Base-by-base conservation (phyloP, 352 stramenopile genomes). In the Pythium phragmitis region DNA sequence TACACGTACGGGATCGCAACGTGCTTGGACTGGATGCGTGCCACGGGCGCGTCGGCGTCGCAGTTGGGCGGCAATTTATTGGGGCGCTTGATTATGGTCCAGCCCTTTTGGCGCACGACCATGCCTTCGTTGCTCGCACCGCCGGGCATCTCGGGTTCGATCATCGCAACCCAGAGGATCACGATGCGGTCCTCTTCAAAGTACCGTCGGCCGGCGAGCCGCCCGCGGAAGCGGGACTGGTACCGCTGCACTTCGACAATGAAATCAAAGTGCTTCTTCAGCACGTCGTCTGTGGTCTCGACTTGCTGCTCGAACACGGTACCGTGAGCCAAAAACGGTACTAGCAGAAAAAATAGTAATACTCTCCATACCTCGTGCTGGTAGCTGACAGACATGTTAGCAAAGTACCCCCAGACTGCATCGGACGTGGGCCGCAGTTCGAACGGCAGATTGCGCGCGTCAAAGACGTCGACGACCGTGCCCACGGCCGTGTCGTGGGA, bases 1-100 rank as follows among this genome's bases (percentile, higher is more conserved):
- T 88, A 80, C 60, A 88, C 76, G 54, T 85, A 77, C 28, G 81
- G 81, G 3, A 75, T 71, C 47, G 86, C 76, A 50, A 88, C 71
- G 62, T 88, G 87, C 73, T 80, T 88, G 69, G 82, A 77, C 70
- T 91, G 82, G 69, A 91, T 79, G 49, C 87, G 82, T 43, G 82
- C 74, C 47, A 78, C 63, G 42, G 69, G 60, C 21, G 76, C 73
- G 26, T 65, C 56, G 57, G 48, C 34, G 16, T 63, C 63, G 37
- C 55, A 64, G 21, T 79, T 76, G 54, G 69, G 63, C 7, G 50
- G 52, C 16, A 72, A 55, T 39, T 56, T 41, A 41, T 60, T 63
- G 16, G 63, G 63, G 3, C 48, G 63, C 47, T 85, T 85, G 49
- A 91, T 72, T 58, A 91, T 77, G 26, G 74, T 89, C 68, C 79